phyloP scores from a whole-genome alignment of 768 basidiomycete genomes.

The Steccherinum ochraceum region DNA sequence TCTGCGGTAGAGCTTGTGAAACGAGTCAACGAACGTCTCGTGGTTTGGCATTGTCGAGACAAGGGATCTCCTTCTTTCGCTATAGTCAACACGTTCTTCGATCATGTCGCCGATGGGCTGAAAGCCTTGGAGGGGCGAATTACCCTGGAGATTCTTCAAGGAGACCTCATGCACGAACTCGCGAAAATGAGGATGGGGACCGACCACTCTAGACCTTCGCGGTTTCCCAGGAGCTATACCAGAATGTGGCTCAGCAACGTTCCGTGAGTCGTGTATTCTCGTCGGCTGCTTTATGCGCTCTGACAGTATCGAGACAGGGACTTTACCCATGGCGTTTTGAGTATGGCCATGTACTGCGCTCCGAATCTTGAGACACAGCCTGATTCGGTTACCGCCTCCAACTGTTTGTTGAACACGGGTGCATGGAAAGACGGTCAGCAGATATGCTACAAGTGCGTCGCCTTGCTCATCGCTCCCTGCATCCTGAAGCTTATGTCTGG shows the following conservation, averaged over 20 bases:
- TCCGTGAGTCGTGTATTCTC: constrained; percentile 18
- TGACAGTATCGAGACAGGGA: constrained; percentile 22
- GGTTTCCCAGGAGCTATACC: constrained; percentile 26
- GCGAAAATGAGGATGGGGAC: constrained; percentile 22
- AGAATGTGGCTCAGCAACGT: constrained; percentile 31
- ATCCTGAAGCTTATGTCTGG: neutral
- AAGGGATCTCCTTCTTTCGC: neutral
- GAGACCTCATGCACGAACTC: constrained; percentile 26
- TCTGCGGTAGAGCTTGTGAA: too few species aligned
- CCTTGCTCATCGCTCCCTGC: neutral
- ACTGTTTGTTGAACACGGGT: neutral
- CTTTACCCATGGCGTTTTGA: constrained; percentile 10
- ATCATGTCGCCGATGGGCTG: constrained; percentile 19
- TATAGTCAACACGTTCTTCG: constrained; percentile 19
- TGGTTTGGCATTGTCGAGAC: too few species aligned
- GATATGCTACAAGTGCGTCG: neutral
- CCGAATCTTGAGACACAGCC: neutral
- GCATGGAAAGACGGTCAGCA: neutral
- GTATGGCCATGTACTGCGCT: neutral
- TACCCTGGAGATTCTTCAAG: constrained; percentile 24
- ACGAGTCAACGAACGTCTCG: too few species aligned
- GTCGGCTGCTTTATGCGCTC: neutral
- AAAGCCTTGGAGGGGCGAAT: constrained; percentile 18
- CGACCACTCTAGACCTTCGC: constrained; percentile 18
- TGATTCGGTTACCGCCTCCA: neutral